phyloP scores from a whole-genome alignment of 2,329 filamentous ascomycete species.

The Metarhizium humberi region DNA sequence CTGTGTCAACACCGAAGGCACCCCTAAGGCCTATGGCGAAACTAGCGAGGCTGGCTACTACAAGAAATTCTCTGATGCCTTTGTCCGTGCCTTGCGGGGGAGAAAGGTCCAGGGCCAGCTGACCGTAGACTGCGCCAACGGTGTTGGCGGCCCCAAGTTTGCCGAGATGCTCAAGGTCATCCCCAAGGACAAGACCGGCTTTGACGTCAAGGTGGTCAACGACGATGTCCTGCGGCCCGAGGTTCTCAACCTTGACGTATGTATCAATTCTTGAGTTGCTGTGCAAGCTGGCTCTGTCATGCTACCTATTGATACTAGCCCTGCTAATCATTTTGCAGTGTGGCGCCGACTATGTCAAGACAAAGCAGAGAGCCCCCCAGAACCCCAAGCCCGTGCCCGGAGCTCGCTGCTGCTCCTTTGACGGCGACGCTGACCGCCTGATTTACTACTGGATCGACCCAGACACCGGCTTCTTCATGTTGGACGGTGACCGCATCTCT shows the following conservation, averaged over 20 bases:
- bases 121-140: slow-evolving; percentile 92
- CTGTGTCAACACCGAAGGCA: slow-evolving; percentile 86
- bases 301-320: neutral
- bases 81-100: slow-evolving; percentile 72
- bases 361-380: slow-evolving; percentile 82
- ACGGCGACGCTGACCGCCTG: slow-evolving; percentile 90
- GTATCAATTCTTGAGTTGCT: slow-evolving; percentile 14
- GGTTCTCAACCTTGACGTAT: slow-evolving; percentile 76
- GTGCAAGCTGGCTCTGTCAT: neutral
- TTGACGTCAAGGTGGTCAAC: slow-evolving; percentile 83
- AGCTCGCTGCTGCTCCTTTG: slow-evolving; percentile 79
- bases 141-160: slow-evolving; percentile 88
- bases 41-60: slow-evolving; percentile 91
- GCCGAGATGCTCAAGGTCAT: slow-evolving; percentile 77
- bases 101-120: slow-evolving; percentile 65
- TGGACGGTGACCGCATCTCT: slow-evolving; percentile 94
- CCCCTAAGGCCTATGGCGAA: slow-evolving; percentile 78
- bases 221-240: slow-evolving; percentile 89
- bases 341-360: slow-evolving; percentile 96
- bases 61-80: slow-evolving; percentile 78
- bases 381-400: slow-evolving; percentile 67
- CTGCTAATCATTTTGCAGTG: slow-evolving; percentile 42
- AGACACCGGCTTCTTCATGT: slow-evolving; percentile 76
- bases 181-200: slow-evolving; percentile 55
- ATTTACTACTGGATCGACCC: slow-evolving; percentile 91